A percentile compares a stretch with the other conserved stretches of the same genome.
These are phyloP conservation scores for Aphanomyces invadans DNA, from an alignment of 352 stramenopile genomes.

Conservation along the genomic window DNA sequence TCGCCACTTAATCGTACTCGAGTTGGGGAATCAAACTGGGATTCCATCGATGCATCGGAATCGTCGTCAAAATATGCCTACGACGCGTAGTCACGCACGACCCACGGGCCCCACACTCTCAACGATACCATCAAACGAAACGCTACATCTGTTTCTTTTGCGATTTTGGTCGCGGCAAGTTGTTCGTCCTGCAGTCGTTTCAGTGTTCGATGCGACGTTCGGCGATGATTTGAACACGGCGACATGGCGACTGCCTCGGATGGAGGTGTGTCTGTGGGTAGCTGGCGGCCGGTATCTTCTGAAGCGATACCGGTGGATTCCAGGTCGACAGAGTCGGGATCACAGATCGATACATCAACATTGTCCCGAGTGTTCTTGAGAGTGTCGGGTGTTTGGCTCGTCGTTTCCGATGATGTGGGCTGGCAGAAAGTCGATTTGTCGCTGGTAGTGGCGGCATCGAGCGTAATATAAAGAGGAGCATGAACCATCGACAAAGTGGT, in stretches of 20 bases:
- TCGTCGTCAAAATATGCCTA: conserved; percentile 12
- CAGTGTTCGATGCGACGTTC: conserved; percentile 20
- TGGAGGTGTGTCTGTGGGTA: not conserved
- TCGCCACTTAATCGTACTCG: not conserved
- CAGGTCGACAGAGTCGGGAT: not conserved
- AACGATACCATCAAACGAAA: conserved; percentile 19
- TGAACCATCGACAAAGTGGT: not conserved
- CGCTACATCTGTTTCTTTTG: conserved; percentile 19
- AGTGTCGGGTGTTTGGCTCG: not conserved
- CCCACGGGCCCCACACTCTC: not conserved
- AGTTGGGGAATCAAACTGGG: not conserved
- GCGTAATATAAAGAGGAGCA: not conserved
- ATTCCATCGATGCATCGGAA: not conserved
- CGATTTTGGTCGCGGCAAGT: conserved; percentile 5
- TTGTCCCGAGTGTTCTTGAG: not conserved
- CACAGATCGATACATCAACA: not conserved
- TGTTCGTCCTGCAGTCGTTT: conserved; percentile 23
- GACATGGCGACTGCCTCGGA: conserved; percentile 27
- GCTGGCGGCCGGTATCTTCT: not conserved
- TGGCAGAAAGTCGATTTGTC: too few species aligned
- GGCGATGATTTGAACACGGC: not conserved
- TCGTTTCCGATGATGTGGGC: too few species aligned
- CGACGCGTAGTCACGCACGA: not conserved
- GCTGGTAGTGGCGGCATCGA: not conserved
- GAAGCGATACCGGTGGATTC: not conserved